Conservation (phyloP, 148 eudicot species). For the Heliosperma pusillum region DNA sequence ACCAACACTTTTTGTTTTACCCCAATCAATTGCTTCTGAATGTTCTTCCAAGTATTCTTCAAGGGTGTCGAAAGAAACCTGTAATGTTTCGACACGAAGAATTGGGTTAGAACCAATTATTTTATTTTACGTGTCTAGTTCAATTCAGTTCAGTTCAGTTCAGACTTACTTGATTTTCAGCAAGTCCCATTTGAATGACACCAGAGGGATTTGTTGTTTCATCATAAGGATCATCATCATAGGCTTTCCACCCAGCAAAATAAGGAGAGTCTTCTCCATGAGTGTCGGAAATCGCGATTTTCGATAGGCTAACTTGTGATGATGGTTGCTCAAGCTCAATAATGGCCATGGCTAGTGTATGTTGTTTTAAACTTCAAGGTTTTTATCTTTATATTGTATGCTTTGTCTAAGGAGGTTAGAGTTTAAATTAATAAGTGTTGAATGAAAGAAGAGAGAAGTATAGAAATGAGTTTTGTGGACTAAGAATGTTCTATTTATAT, state of each 20-base stretch:
- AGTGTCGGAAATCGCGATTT: slow-evolving; percentile 74
- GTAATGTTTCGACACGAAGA: not conserved
- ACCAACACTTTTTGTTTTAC: slow-evolving; percentile 37
- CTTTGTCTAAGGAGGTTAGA: not conserved
- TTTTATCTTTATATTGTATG: no score
- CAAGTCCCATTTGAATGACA: slow-evolving; percentile 94
- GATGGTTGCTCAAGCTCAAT: slow-evolving; percentile 59
- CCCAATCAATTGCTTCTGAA: slow-evolving; percentile 49
- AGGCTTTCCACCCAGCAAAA: slow-evolving; percentile 97
- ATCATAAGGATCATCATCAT: slow-evolving; percentile 79
- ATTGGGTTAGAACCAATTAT: not conserved
- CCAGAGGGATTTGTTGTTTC: slow-evolving; percentile 61
- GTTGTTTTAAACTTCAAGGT: not conserved
- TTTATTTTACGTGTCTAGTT: not conserved
- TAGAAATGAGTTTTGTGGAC: slow-evolving; percentile 28
- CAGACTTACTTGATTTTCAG: slow-evolving; percentile 83
- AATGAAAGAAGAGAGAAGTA: slow-evolving; percentile 13
- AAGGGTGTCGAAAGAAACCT: slow-evolving; percentile 91
- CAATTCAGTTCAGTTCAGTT: not conserved
- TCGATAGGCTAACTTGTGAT: slow-evolving; percentile 44
- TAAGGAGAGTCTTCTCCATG: slow-evolving; percentile 98
- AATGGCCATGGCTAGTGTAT: slow-evolving; percentile 44
- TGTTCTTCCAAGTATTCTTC: slow-evolving; percentile 71
- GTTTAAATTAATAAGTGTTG: not conserved
- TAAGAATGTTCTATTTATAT: slow-evolving; percentile 21